Percentiles rank a stretch among this genome's conserved stretches.
Conservation (phyloP, 768 basidiomycete genomes). For the Lactarius vividus region DNA sequence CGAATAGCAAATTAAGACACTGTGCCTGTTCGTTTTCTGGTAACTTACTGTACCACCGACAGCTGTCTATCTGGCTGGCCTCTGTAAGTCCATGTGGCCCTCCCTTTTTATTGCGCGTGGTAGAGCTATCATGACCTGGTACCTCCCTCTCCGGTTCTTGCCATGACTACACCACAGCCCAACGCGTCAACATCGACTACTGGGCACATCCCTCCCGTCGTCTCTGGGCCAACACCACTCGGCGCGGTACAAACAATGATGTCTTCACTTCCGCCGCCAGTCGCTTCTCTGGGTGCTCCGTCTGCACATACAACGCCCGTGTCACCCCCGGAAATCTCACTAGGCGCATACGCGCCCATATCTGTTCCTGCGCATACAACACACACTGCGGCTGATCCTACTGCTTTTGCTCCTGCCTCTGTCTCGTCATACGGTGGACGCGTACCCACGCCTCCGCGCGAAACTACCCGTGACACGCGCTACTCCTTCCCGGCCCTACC, state of each 20-base stretch:
- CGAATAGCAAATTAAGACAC: too few species aligned
- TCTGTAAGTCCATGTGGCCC: background rate
- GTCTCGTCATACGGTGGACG: background rate
- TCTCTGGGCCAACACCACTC: background rate
- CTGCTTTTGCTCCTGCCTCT: background rate
- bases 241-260: background rate
- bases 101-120: constrained; percentile 1
- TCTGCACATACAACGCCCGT: background rate
- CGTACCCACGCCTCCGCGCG: background rate
- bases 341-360: background rate
- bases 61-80: constrained; percentile 6
- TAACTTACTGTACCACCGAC: constrained; percentile 19
- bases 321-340: background rate
- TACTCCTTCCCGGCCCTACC: background rate
- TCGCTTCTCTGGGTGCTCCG: background rate
- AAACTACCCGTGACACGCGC: background rate
- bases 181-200: background rate
- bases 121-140: background rate
- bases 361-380: background rate
- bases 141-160: background rate
- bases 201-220: background rate
- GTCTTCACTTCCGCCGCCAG: background rate
- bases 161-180: background rate
- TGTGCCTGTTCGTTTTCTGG: background rate
- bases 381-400: background rate